Conservation (phyloP, 2,329 filamentous ascomycete genomes). For the Ceratocystis cubensis region DNA sequence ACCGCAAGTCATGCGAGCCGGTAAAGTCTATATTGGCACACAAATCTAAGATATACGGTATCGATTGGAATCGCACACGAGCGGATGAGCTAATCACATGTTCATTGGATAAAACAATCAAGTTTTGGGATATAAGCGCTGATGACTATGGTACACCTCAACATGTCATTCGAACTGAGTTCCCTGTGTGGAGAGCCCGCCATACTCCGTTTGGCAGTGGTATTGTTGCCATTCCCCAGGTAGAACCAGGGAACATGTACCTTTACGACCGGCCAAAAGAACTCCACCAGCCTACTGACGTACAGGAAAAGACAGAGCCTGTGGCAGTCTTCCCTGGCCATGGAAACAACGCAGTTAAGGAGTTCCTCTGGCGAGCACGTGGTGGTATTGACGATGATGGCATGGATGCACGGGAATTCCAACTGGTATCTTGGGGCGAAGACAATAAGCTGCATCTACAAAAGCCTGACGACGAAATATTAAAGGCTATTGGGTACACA, state of each 20-base stretch:
- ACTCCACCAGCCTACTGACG: conserved; percentile 18
- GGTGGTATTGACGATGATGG: conserved; percentile 53
- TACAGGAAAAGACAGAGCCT: conserved; percentile 34
- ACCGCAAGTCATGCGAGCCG: conserved; percentile 63
- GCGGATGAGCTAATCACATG: conserved; percentile 67
- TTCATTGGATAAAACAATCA: conserved; percentile 82
- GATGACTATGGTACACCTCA: conserved; percentile 47
- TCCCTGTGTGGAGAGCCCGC: conserved; percentile 80
- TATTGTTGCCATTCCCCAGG: conserved; percentile 81
- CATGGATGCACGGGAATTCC: conserved; percentile 78
- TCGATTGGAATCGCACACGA: conserved; percentile 82
- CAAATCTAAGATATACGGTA: conserved; percentile 83
- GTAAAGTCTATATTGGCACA: conserved; percentile 78
- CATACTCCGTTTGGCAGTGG: conserved; percentile 85
- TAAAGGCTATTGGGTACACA: conserved; percentile 58
- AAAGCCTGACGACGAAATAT: conserved; percentile 50
- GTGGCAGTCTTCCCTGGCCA: conserved; percentile 50
- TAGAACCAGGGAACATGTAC: conserved; percentile 71
- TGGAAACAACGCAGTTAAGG: conserved; percentile 61
- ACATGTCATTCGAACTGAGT: conserved; percentile 66
- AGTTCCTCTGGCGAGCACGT: conserved; percentile 79
- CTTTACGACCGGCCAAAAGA: conserved; percentile 58
- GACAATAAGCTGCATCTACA: conserved; percentile 74
- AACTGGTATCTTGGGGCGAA: conserved; percentile 83
- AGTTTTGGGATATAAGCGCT: conserved; percentile 72